Conservation (phyloP, 2,329 filamentous ascomycete species). For the Fonsecaea nubica region DNA sequence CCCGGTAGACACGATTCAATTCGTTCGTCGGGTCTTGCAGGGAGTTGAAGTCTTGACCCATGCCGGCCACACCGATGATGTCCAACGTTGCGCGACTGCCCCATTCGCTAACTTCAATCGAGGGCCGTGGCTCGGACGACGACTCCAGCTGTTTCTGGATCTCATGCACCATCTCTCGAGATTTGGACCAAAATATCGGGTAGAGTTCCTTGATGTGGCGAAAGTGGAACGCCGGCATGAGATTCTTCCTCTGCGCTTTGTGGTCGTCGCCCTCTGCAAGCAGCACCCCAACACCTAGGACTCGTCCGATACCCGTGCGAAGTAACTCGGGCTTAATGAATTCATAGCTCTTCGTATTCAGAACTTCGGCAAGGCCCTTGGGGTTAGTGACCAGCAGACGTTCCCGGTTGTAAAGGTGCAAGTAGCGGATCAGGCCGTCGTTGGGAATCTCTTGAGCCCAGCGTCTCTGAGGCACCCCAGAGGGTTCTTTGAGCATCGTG, state of each 20-base stretch:
- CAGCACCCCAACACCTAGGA: constrained; percentile 58
- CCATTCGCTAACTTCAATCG: constrained; percentile 68
- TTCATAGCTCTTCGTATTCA: constrained; percentile 72
- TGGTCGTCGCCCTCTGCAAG: constrained; percentile 92
- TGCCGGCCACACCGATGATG: constrained; percentile 75
- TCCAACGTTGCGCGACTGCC: constrained; percentile 73
- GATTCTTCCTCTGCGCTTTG: constrained; percentile 75
- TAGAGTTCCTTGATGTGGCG: constrained; percentile 85
- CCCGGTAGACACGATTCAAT: constrained; percentile 64
- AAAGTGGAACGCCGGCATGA: constrained; percentile 84
- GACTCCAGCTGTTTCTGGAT: constrained; percentile 56
- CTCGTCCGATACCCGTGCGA: constrained; percentile 45
- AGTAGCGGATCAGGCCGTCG: constrained; percentile 72
- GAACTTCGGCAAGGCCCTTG: constrained; percentile 72
- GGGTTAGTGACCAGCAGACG: constrained; percentile 67
- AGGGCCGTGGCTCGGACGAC: constrained; percentile 44
- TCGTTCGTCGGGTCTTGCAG: constrained; percentile 66
- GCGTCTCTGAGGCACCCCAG: constrained; percentile 47
- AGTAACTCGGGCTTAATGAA: constrained; percentile 69
- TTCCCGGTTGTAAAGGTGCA: constrained; percentile 67
- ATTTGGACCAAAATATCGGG: constrained; percentile 81
- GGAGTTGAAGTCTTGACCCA: constrained; percentile 73
- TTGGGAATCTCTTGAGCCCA: constrained; percentile 69
- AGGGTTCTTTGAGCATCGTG: constrained; percentile 48
- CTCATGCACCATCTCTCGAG: constrained; percentile 68